phyloP scores from a whole-genome alignment of 768 basidiomycete species.

The Cystofilobasidium capitatum region DNA sequence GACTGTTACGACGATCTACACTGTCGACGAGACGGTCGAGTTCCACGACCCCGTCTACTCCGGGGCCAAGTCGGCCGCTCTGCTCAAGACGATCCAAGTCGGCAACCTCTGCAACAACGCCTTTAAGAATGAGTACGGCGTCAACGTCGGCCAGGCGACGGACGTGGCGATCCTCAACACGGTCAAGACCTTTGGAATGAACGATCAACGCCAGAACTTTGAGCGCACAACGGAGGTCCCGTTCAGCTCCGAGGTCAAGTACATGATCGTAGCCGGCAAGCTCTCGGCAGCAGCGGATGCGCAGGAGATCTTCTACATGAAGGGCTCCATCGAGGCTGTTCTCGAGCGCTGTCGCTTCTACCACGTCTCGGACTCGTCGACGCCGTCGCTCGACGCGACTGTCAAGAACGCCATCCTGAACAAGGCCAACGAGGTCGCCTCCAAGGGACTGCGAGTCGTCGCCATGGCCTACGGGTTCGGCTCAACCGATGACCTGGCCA shows the following conservation, averaged over 20 bases:
- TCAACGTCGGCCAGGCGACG: conserved; percentile 76
- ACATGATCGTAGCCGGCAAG: conserved; percentile 77
- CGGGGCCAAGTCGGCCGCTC: conserved; percentile 51
- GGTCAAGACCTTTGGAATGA: conserved; percentile 54
- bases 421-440: conserved; percentile 62
- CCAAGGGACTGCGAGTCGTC: conserved; percentile 71
- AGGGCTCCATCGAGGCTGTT: conserved; percentile 82
- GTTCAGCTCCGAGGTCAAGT: conserved; percentile 89
- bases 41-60: conserved; percentile 47
- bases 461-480: conserved; percentile 85
- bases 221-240: conserved; percentile 56
- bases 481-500: conserved; percentile 45
- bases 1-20: conserved; percentile 79
- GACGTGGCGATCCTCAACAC: conserved; percentile 86
- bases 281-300: conserved; percentile 44
- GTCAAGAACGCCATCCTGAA: conserved; percentile 58
- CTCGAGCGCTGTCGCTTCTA: conserved; percentile 79
- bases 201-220: conserved; percentile 53
- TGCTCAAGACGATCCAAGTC: conserved; percentile 65
- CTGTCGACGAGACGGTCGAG: conserved; percentile 67
- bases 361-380: conserved; percentile 80
- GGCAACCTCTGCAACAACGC: conserved; percentile 89
- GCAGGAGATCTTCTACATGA: conserved; percentile 77
- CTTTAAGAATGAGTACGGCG: conserved; percentile 59
- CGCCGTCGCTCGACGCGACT: conserved; percentile 62